Evolutionary conservation across 495 filamentous ascomycete genomes (phyloP).

Genomic region (Penicillium alfredii): DNA sequence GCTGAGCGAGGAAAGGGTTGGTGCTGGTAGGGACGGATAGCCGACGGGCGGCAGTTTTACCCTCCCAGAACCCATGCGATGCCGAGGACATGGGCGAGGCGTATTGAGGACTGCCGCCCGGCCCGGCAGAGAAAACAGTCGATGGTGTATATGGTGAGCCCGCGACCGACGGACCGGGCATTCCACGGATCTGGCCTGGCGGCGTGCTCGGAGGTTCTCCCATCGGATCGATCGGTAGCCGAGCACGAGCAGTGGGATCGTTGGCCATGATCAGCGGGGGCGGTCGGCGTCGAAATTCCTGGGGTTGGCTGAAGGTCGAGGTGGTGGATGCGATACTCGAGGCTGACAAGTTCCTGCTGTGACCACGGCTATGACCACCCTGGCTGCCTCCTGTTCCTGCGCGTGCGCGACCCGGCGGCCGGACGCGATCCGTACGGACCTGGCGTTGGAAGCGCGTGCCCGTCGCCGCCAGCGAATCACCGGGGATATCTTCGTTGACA

Average conservation of each 20-base stretch:
- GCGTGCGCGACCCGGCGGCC: slow-evolving; percentile 65
- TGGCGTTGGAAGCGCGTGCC: slow-evolving; percentile 92
- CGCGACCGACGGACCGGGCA: slow-evolving; percentile 51
- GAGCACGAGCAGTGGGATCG: slow-evolving; percentile 51
- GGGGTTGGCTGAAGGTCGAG: slow-evolving; percentile 58
- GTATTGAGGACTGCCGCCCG: slow-evolving; percentile 65
- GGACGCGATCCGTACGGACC: slow-evolving; percentile 76
- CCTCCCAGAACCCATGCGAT: slow-evolving; percentile 64
- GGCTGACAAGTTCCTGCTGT: slow-evolving; percentile 76
- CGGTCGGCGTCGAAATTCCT: slow-evolving; percentile 64
- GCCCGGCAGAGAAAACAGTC: slow-evolving; percentile 62
- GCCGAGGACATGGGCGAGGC: slow-evolving; percentile 64
- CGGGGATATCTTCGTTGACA: slow-evolving; percentile 93
- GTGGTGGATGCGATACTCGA: slow-evolving; percentile 76
- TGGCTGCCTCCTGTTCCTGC: slow-evolving; percentile 67
- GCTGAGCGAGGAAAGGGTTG: slow-evolving; percentile 68
- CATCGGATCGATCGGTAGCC: slow-evolving; percentile 58
- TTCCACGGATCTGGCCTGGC: slow-evolving; percentile 38
- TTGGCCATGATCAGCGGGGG: slow-evolving; percentile 80
- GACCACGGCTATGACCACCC: slow-evolving; percentile 63
- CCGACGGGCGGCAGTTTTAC: slow-evolving; percentile 64
- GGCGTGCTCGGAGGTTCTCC: slow-evolving; percentile 44
- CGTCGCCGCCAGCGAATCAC: slow-evolving; percentile 87
- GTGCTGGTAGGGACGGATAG: slow-evolving; percentile 73
- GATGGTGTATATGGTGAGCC: slow-evolving; percentile 54